Base-by-base conservation (phyloP, 768 basidiomycete species). In the Boletus rubescentipes region DNA sequence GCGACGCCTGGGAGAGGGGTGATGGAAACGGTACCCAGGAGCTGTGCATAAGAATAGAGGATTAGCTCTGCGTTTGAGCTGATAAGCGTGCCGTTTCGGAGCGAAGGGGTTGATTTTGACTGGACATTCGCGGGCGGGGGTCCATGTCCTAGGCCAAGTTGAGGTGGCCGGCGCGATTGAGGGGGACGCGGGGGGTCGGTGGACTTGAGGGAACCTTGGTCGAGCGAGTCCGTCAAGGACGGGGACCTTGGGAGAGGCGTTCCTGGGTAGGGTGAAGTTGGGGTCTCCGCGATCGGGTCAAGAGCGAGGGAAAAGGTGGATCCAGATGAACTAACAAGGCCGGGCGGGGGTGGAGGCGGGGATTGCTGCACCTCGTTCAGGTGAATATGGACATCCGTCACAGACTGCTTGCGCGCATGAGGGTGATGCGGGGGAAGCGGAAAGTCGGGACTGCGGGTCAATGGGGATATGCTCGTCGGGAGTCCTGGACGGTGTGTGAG, bases 11-110 rank as follows among this genome's bases (percentile, higher is more conserved):
- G 70, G 4, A 74, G 64, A 1, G 87, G 81, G 6, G 80, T 75
- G 55, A 93, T 69, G 21, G 79, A 73, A 16, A 89, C 75, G 0
- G 82, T 81, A 5, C 93, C 93, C 7, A 81, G 73, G 31, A 94
- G 78, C 53, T 93, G 89, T 0, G 85, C 90, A 60, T 94, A 94
- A 0, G 92, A 85, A 68, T 94, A 94, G 2, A 94, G 79, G 18
- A 94, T 81, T 16, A 90, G 72, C 58, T 93, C 88, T 0, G 79
- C 76, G 53, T 81, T 81, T 4, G 78, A 68, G 21, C 75, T 68
- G 32, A 79, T 71, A 63, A 82, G 79, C 15, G 76, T 67, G 5
- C 80, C 75, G 2, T 75, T 73, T 21, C 75, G 76, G 14, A 72
- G 69, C 2, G 65, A 53, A 44, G 46, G 18, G 2, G 39, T 60